These are phyloP conservation scores for Sclerotinia subarctica DNA, from an alignment of 2,329 filamentous ascomycete species.

Conservation along the genomic window DNA sequence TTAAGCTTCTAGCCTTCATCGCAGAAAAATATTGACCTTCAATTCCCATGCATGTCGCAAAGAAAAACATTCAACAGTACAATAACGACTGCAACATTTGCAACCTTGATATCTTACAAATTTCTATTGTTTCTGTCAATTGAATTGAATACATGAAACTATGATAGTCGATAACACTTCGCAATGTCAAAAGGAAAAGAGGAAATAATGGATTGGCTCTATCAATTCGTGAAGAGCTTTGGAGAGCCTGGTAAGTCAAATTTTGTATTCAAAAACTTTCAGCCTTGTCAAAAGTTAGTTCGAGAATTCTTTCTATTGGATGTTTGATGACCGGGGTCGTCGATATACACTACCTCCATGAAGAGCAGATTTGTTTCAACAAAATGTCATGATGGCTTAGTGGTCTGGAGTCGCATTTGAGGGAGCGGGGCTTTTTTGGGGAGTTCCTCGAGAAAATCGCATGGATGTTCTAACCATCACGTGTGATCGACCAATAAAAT, in stretches of 20 bases:
- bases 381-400: slow-evolving; percentile 16
- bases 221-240: slow-evolving; percentile 6
- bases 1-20: slow-evolving; percentile 8
- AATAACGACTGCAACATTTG: slow-evolving; percentile 8
- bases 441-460: background rate
- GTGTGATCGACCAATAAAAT: slow-evolving; percentile 15
- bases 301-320: background rate
- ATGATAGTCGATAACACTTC: slow-evolving; percentile 13
- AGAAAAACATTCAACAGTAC: background rate
- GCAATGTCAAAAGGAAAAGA: slow-evolving; percentile 16
- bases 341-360: background rate
- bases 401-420: background rate
- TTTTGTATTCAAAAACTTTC: slow-evolving; percentile 6
- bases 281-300: background rate
- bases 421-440: slow-evolving; percentile 2
- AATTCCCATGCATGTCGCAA: background rate
- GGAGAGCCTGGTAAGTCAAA: slow-evolving; percentile 16
- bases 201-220: slow-evolving; percentile 20
- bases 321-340: background rate
- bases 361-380: background rate
- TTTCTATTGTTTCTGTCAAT: background rate
- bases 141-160: background rate
- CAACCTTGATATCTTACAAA: slow-evolving; percentile 1
- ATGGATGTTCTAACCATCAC: slow-evolving; percentile 15
- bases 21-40: background rate